A percentile compares a stretch with the other conserved stretches of the same genome.
These are phyloP conservation scores for Diaporthe capsici DNA, from an alignment of 2,329 filamentous ascomycete genomes.

Conservation along the genomic window DNA sequence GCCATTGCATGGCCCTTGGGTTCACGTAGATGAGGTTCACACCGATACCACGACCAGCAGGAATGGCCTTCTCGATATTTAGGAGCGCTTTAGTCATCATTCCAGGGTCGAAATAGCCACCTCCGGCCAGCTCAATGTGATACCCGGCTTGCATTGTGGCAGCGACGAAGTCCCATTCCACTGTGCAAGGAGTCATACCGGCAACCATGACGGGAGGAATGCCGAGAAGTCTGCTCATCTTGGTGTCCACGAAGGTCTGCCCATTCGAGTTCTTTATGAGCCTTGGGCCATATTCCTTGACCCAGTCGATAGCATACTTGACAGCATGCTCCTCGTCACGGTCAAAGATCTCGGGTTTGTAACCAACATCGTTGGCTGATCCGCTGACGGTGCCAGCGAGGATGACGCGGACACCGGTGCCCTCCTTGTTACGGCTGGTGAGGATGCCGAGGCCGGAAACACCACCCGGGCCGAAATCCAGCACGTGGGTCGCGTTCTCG, in stretches of 20 bases:
- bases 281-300: slow-evolving; percentile 95
- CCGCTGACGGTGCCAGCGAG: slow-evolving; percentile 94
- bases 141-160: slow-evolving; percentile 97
- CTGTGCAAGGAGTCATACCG: slow-evolving; percentile 93
- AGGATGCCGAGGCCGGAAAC: slow-evolving; percentile 96
- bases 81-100: slow-evolving; percentile 85
- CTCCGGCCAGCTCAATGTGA: slow-evolving; percentile 90
- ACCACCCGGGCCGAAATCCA: slow-evolving; percentile 97
- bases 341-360: slow-evolving; percentile 98
- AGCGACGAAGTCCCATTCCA: slow-evolving; percentile 91
- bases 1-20: slow-evolving; percentile 91
- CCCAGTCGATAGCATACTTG: slow-evolving; percentile 96
- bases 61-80: slow-evolving; percentile 88
- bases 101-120: slow-evolving; percentile 88
- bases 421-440: slow-evolving; percentile 99
- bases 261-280: slow-evolving; percentile 91
- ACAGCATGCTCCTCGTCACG: slow-evolving; percentile 95
- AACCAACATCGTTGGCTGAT: slow-evolving; percentile 90
- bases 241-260: slow-evolving; percentile 94
- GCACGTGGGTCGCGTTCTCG: slow-evolving; percentile 89
- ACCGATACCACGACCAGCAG: slow-evolving; percentile 87
- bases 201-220: slow-evolving; percentile 91
- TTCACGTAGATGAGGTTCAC: slow-evolving; percentile 94
- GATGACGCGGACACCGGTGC: slow-evolving; percentile 96
- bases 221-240: slow-evolving; percentile 90